Conservation (phyloP, 208 protist species). For the Balamuthia mandrillaris region DNA sequence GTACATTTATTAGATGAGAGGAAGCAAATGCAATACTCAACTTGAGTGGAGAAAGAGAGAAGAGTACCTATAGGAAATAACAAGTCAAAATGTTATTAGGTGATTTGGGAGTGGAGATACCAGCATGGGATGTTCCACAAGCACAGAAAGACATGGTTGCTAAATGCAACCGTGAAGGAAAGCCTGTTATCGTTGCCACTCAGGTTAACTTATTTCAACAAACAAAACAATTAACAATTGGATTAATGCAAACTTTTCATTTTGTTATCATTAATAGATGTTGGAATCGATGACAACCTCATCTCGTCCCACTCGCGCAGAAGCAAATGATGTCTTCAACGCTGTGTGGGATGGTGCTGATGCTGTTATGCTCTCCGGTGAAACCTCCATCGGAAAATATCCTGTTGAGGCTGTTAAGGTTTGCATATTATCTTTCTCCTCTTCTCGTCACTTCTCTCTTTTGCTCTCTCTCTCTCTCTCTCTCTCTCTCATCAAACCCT, state of each 20-base stretch:
- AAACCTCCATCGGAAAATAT: slow-evolving; percentile 95
- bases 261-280: too few species aligned
- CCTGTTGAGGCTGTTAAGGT: slow-evolving; percentile 85
- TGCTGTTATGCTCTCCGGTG: slow-evolving; percentile 96
- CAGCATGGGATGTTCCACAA: slow-evolving; percentile 92
- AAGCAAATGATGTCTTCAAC: slow-evolving; percentile 94
- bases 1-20: too few species aligned
- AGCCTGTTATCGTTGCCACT: slow-evolving; percentile 97
- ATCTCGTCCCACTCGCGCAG: slow-evolving; percentile 95
- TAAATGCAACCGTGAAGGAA: slow-evolving; percentile 80
- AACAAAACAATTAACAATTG: not conserved
- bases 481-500: not conserved
- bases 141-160: slow-evolving; percentile 98
- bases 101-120: slow-evolving; percentile 98
- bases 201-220: too few species aligned
- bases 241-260: too few species aligned
- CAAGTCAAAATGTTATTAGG: too few species aligned
- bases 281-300: slow-evolving; percentile 94
- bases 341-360: slow-evolving; percentile 97
- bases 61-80: too few species aligned
- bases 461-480: not conserved
- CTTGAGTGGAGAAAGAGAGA: too few species aligned
- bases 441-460: too few species aligned
- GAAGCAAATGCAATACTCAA: too few species aligned
- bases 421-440: too few species aligned